phyloP scores from a whole-genome alignment of 129 eudicot genomes.

The Gnaphalium uliginosum region DNA sequence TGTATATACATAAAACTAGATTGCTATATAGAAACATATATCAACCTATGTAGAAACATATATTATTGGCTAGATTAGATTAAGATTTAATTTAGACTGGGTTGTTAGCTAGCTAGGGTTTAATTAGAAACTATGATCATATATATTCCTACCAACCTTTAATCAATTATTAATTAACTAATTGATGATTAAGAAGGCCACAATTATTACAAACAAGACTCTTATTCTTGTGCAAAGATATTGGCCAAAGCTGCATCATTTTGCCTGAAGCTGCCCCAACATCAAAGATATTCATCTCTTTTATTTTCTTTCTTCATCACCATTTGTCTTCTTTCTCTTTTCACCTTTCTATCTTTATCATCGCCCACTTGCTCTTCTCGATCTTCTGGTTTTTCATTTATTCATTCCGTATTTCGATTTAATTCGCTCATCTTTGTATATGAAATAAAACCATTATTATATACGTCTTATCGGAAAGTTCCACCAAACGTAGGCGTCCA shows the following conservation, averaged over 20 bases:
- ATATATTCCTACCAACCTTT: conserved; percentile 24
- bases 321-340: conserved; percentile 35
- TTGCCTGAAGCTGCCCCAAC: conserved; percentile 60
- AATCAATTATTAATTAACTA: conserved; percentile 40
- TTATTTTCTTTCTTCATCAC: conserved; percentile 42
- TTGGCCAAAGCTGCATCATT: conserved; percentile 65
- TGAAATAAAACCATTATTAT: background rate
- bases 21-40: background rate
- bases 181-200: conserved; percentile 36
- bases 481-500: conserved; percentile 99
- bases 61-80: background rate
- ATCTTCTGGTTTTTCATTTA: conserved; percentile 30
- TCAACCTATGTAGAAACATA: background rate
- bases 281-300: conserved; percentile 43
- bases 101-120: conserved; percentile 19
- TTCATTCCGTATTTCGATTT: background rate
- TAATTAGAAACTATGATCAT: conserved; percentile 20
- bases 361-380: conserved; percentile 33
- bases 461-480: conserved; percentile 54
- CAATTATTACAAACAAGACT: conserved; percentile 60
- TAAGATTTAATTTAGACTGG: background rate
- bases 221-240: conserved; percentile 40
- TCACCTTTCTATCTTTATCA: conserved; percentile 43
- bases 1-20: background rate
- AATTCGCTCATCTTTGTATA: background rate